Evolutionary conservation across 2,329 filamentous ascomycete species (phyloP).

Genomic region (Nemania sp.): DNA sequence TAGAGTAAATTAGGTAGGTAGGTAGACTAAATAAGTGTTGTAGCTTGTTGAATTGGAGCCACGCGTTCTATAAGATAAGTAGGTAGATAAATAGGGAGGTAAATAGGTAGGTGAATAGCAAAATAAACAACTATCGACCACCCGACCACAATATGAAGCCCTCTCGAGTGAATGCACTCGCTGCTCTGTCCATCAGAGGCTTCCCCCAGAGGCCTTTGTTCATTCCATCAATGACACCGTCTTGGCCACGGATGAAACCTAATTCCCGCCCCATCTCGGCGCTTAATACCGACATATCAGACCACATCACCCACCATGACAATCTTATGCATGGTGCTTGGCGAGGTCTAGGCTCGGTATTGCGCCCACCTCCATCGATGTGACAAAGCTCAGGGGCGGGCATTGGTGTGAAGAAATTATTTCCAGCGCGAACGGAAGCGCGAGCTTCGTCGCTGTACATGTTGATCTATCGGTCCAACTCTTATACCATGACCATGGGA

Average conservation of each 20-base stretch:
- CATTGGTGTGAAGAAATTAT: slow-evolving; percentile 21
- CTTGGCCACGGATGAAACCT: slow-evolving; percentile 26
- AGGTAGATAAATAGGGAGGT: neutral
- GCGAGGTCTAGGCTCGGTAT: neutral
- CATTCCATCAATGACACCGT: slow-evolving; percentile 21
- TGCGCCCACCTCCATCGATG: slow-evolving; percentile 16
- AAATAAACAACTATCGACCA: slow-evolving; percentile 7
- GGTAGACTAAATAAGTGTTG: slow-evolving; percentile 4
- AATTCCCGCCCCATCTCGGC: slow-evolving; percentile 20
- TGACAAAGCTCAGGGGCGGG: slow-evolving; percentile 19
- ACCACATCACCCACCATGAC: slow-evolving; percentile 11
- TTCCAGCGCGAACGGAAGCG: slow-evolving; percentile 43
- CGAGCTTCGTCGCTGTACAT: slow-evolving; percentile 44
- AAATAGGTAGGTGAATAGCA: neutral
- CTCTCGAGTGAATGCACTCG: slow-evolving; percentile 15
- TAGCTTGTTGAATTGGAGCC: slow-evolving; percentile 13
- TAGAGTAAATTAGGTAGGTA: slow-evolving; percentile 7
- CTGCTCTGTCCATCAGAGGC: slow-evolving; percentile 8
- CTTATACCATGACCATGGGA: slow-evolving; percentile 42
- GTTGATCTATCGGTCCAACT: slow-evolving; percentile 42
- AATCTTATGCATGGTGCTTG: slow-evolving; percentile 12
- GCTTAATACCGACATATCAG: slow-evolving; percentile 20
- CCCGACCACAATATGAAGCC: slow-evolving; percentile 13
- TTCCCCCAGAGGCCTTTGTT: slow-evolving; percentile 12
- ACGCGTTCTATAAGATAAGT: slow-evolving; percentile 6